Evolutionary conservation across 2,329 filamentous ascomycete genomes (phyloP).

Genomic region (Microascus cirrosus): DNA sequence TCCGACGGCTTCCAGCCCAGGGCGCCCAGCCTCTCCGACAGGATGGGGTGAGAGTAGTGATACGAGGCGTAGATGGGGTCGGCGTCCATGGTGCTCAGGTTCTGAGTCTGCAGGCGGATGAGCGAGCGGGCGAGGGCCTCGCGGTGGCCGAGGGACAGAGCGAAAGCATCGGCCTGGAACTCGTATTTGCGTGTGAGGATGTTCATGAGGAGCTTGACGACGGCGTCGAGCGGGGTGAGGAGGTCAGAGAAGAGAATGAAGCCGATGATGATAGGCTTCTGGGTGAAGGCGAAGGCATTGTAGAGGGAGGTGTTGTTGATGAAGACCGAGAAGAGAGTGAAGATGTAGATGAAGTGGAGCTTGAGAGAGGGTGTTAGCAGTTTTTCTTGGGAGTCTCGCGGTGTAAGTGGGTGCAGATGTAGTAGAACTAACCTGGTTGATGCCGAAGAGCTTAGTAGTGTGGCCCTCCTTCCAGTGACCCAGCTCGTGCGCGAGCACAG

Average conservation of each 20-base stretch:
- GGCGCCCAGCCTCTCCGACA: slow-evolving; percentile 85
- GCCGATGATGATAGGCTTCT: slow-evolving; percentile 84
- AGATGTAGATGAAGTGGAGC: slow-evolving; percentile 93
- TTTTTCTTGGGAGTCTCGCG: background rate
- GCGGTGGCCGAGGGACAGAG: slow-evolving; percentile 71
- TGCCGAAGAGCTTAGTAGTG: slow-evolving; percentile 81
- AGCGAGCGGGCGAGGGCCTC: slow-evolving; percentile 74
- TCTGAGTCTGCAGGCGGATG: slow-evolving; percentile 97
- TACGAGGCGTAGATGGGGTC: slow-evolving; percentile 98
- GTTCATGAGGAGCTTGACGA: slow-evolving; percentile 94
- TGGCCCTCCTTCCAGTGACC: slow-evolving; percentile 96
- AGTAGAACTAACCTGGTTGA: slow-evolving; percentile 55
- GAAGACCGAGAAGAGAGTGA: slow-evolving; percentile 92
- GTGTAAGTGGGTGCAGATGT: background rate
- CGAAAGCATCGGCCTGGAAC: slow-evolving; percentile 91
- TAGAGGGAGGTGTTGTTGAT: slow-evolving; percentile 92
- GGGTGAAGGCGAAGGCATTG: slow-evolving; percentile 77
- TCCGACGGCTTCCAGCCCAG: slow-evolving; percentile 68
- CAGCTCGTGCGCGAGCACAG: slow-evolving; percentile 88
- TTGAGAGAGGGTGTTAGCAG: background rate
- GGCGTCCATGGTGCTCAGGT: slow-evolving; percentile 95
- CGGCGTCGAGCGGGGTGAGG: slow-evolving; percentile 85
- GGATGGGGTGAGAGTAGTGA: slow-evolving; percentile 95
- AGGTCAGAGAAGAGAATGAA: slow-evolving; percentile 97
- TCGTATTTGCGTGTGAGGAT: slow-evolving; percentile 89